These are phyloP conservation scores for Colletotrichum higginsianum DNA, from an alignment of 2,329 filamentous ascomycete species.

Conservation along the genomic window DNA sequence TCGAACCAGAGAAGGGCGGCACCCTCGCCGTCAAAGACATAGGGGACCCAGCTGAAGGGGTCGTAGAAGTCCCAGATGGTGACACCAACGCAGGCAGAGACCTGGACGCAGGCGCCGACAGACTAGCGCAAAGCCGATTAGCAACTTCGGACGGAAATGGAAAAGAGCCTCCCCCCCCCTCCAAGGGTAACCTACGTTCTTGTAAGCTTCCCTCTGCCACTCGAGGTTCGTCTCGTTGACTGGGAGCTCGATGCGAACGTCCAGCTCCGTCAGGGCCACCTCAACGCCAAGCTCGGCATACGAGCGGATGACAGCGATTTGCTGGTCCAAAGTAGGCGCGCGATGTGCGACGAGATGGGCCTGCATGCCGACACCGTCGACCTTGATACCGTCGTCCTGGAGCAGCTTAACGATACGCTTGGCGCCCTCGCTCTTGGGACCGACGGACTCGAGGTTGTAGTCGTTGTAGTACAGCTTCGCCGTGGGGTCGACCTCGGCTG, in stretches of 20 bases:
- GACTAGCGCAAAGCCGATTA: neutral
- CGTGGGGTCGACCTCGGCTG: constrained; percentile 66
- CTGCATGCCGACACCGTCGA: constrained; percentile 76
- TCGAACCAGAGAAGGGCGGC: constrained; percentile 59
- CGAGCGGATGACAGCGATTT: constrained; percentile 57
- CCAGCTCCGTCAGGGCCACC: constrained; percentile 69
- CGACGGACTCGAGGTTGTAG: constrained; percentile 72
- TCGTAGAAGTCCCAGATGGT: constrained; percentile 56
- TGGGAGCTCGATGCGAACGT: constrained; percentile 60
- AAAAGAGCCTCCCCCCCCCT: neutral
- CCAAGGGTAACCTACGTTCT: constrained; percentile 12
- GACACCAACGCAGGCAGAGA: constrained; percentile 50
- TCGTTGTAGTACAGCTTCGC: constrained; percentile 72
- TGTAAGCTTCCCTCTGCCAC: constrained; percentile 50
- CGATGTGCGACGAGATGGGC: constrained; percentile 71
- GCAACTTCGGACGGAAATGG: neutral
- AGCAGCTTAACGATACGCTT: constrained; percentile 62
- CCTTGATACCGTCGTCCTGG: constrained; percentile 65
- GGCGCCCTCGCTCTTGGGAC: constrained; percentile 61
- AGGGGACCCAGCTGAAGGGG: constrained; percentile 59
- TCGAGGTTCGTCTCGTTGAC: constrained; percentile 48
- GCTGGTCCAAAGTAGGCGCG: constrained; percentile 55
- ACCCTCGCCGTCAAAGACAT: constrained; percentile 57
- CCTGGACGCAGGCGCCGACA: constrained; percentile 50
- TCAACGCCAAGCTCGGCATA: constrained; percentile 64